Evolutionary conservation across 805 yeast species (phyloP).

Genomic region (Limtongia smithiae): DNA sequence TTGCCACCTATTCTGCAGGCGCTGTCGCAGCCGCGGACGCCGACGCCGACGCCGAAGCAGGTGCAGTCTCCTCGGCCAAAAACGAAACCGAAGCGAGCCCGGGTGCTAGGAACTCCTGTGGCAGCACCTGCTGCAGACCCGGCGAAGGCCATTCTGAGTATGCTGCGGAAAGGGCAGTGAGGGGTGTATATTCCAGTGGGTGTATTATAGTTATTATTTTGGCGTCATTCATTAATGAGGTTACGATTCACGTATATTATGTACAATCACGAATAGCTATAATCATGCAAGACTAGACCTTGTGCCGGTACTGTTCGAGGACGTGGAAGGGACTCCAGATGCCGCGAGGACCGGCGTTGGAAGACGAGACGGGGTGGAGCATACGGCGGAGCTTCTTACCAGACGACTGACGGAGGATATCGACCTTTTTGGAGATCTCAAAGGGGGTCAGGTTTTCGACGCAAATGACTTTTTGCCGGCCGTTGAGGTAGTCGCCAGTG

Average conservation of each 20-base stretch:
- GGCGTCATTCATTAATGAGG: background rate
- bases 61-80: too few species aligned
- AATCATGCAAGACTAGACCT: conserved; percentile 7
- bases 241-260: background rate
- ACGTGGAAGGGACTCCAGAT: conserved; percentile 83
- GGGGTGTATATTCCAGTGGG: background rate
- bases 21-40: too few species aligned
- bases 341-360: conserved; percentile 86
- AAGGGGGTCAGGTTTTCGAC: conserved; percentile 66
- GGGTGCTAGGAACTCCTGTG: too few species aligned
- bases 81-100: too few species aligned
- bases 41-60: too few species aligned
- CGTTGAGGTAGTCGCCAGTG: conserved; percentile 53
- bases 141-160: conserved; percentile 17
- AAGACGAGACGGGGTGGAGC: conserved; percentile 73
- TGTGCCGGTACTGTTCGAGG: conserved; percentile 20
- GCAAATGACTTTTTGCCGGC: conserved; percentile 59
- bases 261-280: background rate
- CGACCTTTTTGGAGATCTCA: conserved; percentile 61
- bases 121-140: conserved; percentile 7
- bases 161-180: conserved; percentile 5
- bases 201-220: background rate
- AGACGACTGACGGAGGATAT: conserved; percentile 60
- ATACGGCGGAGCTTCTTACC: conserved; percentile 51
- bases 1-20: background rate